Percentiles rank a stretch among this genome's conserved stretches.
Evolutionary conservation across 441 rosid species (phyloP).

Genomic region (Melastoma candidum): DNA sequence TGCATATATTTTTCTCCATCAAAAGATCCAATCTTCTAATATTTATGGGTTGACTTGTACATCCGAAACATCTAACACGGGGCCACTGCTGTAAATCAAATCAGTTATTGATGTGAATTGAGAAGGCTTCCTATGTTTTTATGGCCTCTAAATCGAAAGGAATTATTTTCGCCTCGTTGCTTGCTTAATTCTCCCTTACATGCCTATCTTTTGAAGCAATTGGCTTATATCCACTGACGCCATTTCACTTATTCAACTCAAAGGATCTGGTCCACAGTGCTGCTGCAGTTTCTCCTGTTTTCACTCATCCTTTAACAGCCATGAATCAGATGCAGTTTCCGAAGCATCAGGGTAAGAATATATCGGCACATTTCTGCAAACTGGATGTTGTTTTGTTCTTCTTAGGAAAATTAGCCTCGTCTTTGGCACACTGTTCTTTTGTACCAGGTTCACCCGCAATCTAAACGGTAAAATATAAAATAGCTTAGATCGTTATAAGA

Average conservation of each 20-base stretch:
- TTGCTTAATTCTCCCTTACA: not conserved
- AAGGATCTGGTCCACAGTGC: slow-evolving; percentile 55
- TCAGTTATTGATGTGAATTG: too few species aligned
- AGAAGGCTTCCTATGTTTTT: too few species aligned
- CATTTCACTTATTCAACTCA: slow-evolving; percentile 19
- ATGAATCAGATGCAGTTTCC: slow-evolving; percentile 51
- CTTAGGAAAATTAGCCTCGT: not conserved
- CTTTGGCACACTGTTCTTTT: too few species aligned
- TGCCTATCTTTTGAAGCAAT: slow-evolving; percentile 1
- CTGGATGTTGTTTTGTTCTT: not conserved
- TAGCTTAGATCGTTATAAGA: too few species aligned
- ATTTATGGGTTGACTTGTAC: too few species aligned
- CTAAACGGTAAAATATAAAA: too few species aligned
- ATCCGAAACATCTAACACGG: too few species aligned
- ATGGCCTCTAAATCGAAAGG: too few species aligned
- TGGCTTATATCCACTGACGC: slow-evolving; percentile 5
- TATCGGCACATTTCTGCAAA: not conserved
- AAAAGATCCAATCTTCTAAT: too few species aligned
- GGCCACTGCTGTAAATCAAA: too few species aligned
- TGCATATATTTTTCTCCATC: too few species aligned
- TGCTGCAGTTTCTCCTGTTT: slow-evolving; percentile 35
- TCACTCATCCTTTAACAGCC: slow-evolving; percentile 43
- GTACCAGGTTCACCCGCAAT: too few species aligned
- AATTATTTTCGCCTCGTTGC: not conserved
- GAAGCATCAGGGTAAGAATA: slow-evolving; percentile 60